Conservation (phyloP, 2,329 filamentous ascomycete genomes). For the Ramularia endophylla region DNA sequence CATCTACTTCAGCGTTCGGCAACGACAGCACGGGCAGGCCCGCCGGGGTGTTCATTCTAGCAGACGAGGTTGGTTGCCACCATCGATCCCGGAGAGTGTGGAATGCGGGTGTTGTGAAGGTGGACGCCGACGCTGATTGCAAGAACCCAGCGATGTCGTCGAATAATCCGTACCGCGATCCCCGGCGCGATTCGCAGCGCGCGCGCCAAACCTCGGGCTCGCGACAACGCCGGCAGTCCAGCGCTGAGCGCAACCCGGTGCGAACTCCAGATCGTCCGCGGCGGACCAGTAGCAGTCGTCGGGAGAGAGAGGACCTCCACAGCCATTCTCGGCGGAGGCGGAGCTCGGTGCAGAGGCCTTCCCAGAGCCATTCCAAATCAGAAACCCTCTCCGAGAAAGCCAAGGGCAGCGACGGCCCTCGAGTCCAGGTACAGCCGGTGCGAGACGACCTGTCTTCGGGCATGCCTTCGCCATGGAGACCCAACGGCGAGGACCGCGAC, state of each 20-base stretch:
- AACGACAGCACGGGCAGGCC: too few relatives aligned
- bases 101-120: constrained; percentile 5
- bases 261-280: constrained; percentile 17
- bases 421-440: constrained; percentile 11
- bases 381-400: constrained; percentile 21
- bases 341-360: constrained; percentile 11
- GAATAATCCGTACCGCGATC: constrained; percentile 11
- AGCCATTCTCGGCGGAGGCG: constrained; percentile 13
- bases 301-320: constrained; percentile 16
- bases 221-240: constrained; percentile 58
- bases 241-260: constrained; percentile 56
- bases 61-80: too few relatives aligned
- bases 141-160: constrained; percentile 16
- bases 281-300: constrained; percentile 16
- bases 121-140: constrained; percentile 1
- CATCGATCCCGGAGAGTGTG: background rate
- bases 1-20: too few relatives aligned
- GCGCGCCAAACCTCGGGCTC: constrained; percentile 46
- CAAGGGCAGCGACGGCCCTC: constrained; percentile 29
- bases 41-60: too few relatives aligned
- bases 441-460: constrained; percentile 15
- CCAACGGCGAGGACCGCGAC: constrained; percentile 42
- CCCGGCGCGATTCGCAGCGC: constrained; percentile 10
- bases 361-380: constrained; percentile 6
- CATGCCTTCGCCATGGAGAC: constrained; percentile 42